Evolutionary conservation across 2,329 filamentous ascomycete species (phyloP), one percentile per base, ranked within the genome.

Genomic region (Verticillium zaregamsianum): DNA sequence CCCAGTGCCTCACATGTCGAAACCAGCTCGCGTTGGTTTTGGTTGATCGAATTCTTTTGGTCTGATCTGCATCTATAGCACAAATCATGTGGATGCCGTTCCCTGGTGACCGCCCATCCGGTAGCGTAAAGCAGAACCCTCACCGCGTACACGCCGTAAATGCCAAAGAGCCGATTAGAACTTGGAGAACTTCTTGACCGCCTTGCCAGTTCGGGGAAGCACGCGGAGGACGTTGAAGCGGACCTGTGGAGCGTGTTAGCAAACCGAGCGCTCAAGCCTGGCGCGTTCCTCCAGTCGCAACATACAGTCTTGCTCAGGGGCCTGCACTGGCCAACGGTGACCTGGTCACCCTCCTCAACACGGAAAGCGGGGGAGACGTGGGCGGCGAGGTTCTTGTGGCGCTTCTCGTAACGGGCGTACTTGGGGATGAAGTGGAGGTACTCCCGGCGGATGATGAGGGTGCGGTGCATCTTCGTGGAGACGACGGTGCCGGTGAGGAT

Each of bases 391-490:
- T 99, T 99, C 91, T 97, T 97, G 92, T 99, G 95, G 82, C 95
- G 89, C 90, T 97, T 98, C 92, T 99, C 96, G 84, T 99, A 99
- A 90, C 95, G 92, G 80, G 91, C 87, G 90, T 99, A 99, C 88
- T 99, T 99, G 82, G 93, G 93, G 80, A 99, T 91, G 86, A 92
- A 99, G 88, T 99, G 95, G 68, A 99, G 92, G 88, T 99, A 99
- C 88, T 99, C 95, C 83, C 95, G 90, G 82, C 95, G 95, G 88
- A 99, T 96, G 85, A 99, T 90, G 80, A 98, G 85, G 76, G 95
- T 99, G 84, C 95, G 92, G 91, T 99, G 95, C 95, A 99, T 99
- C 92, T 99, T 99, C 84, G 95, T 99, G 76, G 94, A 98, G 78
- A 98, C 91, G 78, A 99, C 95, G 79, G 93, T 97, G 78, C 95